phyloP scores from a whole-genome alignment of 2,329 filamentous ascomycete genomes.

The Arthrobotrys sinensis region DNA sequence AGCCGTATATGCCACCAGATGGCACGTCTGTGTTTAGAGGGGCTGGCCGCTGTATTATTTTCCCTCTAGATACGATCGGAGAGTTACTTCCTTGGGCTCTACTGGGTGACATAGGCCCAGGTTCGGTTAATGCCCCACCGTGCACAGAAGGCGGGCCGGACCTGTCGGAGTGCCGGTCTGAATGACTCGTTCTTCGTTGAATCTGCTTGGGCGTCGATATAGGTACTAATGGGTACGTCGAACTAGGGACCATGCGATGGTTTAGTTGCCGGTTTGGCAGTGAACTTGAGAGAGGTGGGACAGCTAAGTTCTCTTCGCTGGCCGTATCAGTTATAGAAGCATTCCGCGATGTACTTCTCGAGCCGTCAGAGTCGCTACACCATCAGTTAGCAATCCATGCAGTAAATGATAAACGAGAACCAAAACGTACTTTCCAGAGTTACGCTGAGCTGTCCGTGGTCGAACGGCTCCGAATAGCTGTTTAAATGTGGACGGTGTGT shows the following conservation, averaged over 20 bases:
- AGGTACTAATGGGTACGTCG: slow-evolving; percentile 33
- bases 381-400: slow-evolving; percentile 13
- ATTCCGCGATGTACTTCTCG: slow-evolving; percentile 57
- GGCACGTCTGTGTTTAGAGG: slow-evolving; percentile 42
- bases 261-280: slow-evolving; percentile 42
- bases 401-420: neutral
- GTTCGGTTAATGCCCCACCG: slow-evolving; percentile 46
- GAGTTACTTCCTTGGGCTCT: slow-evolving; percentile 34
- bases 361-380: slow-evolving; percentile 50
- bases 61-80: slow-evolving; percentile 33
- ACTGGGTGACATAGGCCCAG: slow-evolving; percentile 31
- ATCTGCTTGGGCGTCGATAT: slow-evolving; percentile 37
- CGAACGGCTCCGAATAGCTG: slow-evolving; percentile 30
- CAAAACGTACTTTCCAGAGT: slow-evolving; percentile 48
- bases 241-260: slow-evolving; percentile 15
- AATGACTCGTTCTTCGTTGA: slow-evolving; percentile 35
- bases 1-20: slow-evolving; percentile 32
- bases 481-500: slow-evolving; percentile 50
- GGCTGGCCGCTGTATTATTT: slow-evolving; percentile 39
- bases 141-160: slow-evolving; percentile 39
- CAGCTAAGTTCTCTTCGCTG: slow-evolving; percentile 53
- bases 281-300: slow-evolving; percentile 49
- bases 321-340: slow-evolving; percentile 56
- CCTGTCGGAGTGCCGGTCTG: slow-evolving; percentile 52
- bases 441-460: slow-evolving; percentile 35